Percentiles rank a stretch among this genome's conserved stretches.
Conservation (phyloP, 257 asterid species). For the Fraxinus quadrangulata region DNA sequence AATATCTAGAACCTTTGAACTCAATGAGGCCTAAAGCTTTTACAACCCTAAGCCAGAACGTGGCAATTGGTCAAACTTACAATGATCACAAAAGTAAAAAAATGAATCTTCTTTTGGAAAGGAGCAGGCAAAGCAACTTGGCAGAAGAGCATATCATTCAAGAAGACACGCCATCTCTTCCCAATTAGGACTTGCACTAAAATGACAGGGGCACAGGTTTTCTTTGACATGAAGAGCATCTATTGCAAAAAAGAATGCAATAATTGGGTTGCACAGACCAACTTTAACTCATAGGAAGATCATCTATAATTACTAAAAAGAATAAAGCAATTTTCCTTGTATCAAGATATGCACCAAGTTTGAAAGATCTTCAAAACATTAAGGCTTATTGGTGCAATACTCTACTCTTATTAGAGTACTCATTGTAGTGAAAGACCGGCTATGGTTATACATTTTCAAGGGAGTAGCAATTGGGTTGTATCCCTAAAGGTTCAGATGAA, state of each 20-base stretch:
- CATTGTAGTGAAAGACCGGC: no score
- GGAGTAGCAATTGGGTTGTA: no score
- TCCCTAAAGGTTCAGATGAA: no score
- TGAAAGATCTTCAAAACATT: not conserved
- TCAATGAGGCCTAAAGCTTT: not conserved
- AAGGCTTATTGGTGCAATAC: no score
- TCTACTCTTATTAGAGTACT: no score
- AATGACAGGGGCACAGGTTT: constrained; percentile 14
- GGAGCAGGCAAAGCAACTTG: constrained; percentile 6
- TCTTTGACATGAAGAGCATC: constrained; percentile 23
- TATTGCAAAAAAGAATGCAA: constrained; percentile 15
- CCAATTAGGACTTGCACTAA: constrained; percentile 20
- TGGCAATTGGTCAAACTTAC: not conserved
- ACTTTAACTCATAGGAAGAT: not conserved
- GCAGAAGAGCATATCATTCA: not conserved
- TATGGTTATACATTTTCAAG: no score
- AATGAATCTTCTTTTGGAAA: not conserved
- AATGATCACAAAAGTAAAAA: not conserved
- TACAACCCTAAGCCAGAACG: not conserved
- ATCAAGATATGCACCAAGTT: not conserved
- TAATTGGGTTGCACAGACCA: constrained; percentile 21
- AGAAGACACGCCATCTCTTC: constrained; percentile 16
- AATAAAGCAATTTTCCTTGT: not conserved
- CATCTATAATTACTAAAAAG: not conserved
- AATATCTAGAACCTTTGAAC: no score